Percentiles rank a stretch among this genome's conserved stretches.
Evolutionary conservation across 176 grass and related monocot species (phyloP).

Genomic region (barley (Hordeum vulgare)): MorexV3_pseudomolecules_assembly NC_058522.1:331493585-331494084

Average conservation of each 20-base stretch:
- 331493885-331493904: conserved; percentile 84
- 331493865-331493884: conserved; percentile 86
- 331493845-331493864: conserved; percentile 75
- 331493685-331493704: neutral
- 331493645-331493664: neutral
- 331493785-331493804: conserved; percentile 73
- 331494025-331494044: conserved; percentile 85
- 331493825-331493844: conserved; percentile 84
- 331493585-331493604: neutral
- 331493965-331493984: conserved; percentile 71
- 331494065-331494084: conserved; percentile 83
- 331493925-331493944: conserved; percentile 93
- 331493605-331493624: neutral
- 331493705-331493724: neutral
- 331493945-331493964: conserved; percentile 82
- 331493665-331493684: neutral
- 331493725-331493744: conserved; percentile 1
- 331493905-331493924: conserved; percentile 88
- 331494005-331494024: conserved; percentile 87
- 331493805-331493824: conserved; percentile 84
- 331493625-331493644: neutral
- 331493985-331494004: conserved; percentile 94
- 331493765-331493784: conserved; percentile 80
- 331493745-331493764: conserved; percentile 42
- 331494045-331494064: conserved; percentile 83